Evolutionary conservation across 1,284 basidiomycete species (phyloP).

Genomic region (Ustilago trichophora): DNA sequence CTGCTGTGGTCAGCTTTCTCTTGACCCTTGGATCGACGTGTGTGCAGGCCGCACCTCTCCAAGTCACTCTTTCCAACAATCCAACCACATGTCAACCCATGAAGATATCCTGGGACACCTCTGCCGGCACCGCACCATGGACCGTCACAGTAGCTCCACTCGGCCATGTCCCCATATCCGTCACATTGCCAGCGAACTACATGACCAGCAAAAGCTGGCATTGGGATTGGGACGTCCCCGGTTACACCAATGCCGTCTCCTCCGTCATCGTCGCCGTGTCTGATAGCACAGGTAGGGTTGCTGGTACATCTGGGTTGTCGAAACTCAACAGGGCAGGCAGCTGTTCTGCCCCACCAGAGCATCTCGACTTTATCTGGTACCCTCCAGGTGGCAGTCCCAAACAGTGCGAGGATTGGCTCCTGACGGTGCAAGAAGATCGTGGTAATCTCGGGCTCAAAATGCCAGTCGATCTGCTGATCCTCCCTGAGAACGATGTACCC

Average conservation of each 20-base stretch:
- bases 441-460: slow-evolving; percentile 36
- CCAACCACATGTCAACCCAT: slow-evolving; percentile 34
- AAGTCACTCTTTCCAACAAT: slow-evolving; percentile 27
- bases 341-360: slow-evolving; percentile 34
- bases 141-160: slow-evolving; percentile 44
- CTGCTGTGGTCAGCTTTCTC: neutral
- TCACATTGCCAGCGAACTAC: slow-evolving; percentile 32
- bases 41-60: slow-evolving; percentile 36
- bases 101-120: slow-evolving; percentile 34
- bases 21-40: slow-evolving; percentile 14
- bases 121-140: slow-evolving; percentile 40
- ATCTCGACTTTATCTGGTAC: slow-evolving; percentile 47
- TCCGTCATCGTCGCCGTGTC: slow-evolving; percentile 41
- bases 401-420: slow-evolving; percentile 39
- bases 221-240: slow-evolving; percentile 38
- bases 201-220: slow-evolving; percentile 21
- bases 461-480: slow-evolving; percentile 38
- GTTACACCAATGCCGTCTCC: slow-evolving; percentile 14
- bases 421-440: slow-evolving; percentile 39
- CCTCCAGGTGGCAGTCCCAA: slow-evolving; percentile 16
- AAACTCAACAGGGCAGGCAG: slow-evolving; percentile 12
- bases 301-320: slow-evolving; percentile 27
- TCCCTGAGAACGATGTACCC: slow-evolving; percentile 34
- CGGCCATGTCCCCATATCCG: slow-evolving; percentile 31
- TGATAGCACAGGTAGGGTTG: slow-evolving; percentile 26